These are phyloP conservation scores for Pichia sp. DNA, from an alignment of 1,139 yeast species.

Conservation along the genomic window DNA sequence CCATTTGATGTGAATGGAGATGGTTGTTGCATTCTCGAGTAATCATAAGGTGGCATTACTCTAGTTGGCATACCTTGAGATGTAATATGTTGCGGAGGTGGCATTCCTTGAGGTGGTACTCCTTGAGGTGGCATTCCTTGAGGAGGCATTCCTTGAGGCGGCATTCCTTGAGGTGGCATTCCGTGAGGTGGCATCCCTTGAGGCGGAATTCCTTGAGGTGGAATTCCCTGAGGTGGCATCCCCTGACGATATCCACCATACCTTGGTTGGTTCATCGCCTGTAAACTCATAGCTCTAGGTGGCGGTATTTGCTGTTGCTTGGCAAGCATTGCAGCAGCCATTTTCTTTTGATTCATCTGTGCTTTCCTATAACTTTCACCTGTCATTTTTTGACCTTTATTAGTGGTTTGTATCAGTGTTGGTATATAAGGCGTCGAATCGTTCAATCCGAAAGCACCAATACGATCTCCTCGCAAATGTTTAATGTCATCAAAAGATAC, in stretches of 20 bases:
- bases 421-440: slow-evolving; percentile 75
- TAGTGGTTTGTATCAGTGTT: slow-evolving; percentile 36
- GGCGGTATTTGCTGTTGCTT: slow-evolving; percentile 16
- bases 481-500: slow-evolving; percentile 59
- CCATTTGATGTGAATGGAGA: background rate
- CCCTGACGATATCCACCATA: slow-evolving; percentile 10
- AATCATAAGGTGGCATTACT: too few species aligned
- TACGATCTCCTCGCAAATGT: slow-evolving; percentile 58
- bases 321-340: slow-evolving; percentile 30
- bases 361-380: slow-evolving; percentile 62
- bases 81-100: background rate
- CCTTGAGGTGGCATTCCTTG: background rate
- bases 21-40: too few species aligned
- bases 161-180: too few species aligned
- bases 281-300: slow-evolving; percentile 57
- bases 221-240: background rate
- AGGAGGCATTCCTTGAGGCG: background rate
- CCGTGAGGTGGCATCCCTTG: background rate
- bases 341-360: slow-evolving; percentile 60
- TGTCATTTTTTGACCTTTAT: slow-evolving; percentile 25
- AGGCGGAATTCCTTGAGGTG: background rate
- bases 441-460: slow-evolving; percentile 34
- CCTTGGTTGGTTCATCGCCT: slow-evolving; percentile 20
- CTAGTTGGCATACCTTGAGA: background rate
- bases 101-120: too few species aligned